These are phyloP conservation scores for Penicillium sumatraense DNA, from an alignment of 2,329 filamentous ascomycete species.

Conservation along the genomic window DNA sequence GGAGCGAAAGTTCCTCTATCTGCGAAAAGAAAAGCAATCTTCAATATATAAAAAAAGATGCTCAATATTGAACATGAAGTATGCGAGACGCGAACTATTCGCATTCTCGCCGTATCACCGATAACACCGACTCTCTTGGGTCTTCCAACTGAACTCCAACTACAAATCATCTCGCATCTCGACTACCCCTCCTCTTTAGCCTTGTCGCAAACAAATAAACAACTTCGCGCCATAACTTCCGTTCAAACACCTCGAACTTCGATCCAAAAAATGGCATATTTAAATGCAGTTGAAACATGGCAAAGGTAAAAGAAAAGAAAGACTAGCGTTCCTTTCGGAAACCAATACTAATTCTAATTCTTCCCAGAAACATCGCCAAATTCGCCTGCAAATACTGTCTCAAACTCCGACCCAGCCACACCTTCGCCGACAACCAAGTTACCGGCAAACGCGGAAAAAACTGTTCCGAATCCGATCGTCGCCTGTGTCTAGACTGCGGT, in stretches of 20 bases:
- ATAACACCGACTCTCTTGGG: not conserved
- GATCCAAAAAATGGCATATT: not conserved
- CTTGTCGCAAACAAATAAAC: not conserved
- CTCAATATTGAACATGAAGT: not conserved
- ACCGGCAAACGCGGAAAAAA: not conserved
- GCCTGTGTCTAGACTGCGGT: not conserved
- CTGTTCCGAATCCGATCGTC: not conserved
- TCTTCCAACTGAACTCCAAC: not conserved
- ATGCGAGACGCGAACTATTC: not conserved
- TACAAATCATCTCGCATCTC: not conserved
- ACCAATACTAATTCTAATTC: not conserved
- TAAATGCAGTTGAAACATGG: not conserved
- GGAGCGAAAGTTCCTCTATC: not conserved
- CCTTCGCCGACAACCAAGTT: not conserved
- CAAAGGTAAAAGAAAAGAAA: not conserved
- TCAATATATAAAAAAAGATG: not conserved
- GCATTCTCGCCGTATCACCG: not conserved
- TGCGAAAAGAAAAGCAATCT: not conserved
- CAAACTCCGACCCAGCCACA: not conserved
- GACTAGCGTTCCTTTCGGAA: not conserved
- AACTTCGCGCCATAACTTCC: not conserved
- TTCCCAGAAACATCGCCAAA: not conserved
- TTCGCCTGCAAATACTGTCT: slow-evolving; percentile 3
- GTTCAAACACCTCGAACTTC: not conserved
- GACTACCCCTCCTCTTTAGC: not conserved